A percentile compares a stretch with the other conserved stretches of the same genome.
Evolutionary conservation across 2,329 filamentous ascomycete species (phyloP).

Genomic region (Aspergillus quadrilineatus): DNA sequence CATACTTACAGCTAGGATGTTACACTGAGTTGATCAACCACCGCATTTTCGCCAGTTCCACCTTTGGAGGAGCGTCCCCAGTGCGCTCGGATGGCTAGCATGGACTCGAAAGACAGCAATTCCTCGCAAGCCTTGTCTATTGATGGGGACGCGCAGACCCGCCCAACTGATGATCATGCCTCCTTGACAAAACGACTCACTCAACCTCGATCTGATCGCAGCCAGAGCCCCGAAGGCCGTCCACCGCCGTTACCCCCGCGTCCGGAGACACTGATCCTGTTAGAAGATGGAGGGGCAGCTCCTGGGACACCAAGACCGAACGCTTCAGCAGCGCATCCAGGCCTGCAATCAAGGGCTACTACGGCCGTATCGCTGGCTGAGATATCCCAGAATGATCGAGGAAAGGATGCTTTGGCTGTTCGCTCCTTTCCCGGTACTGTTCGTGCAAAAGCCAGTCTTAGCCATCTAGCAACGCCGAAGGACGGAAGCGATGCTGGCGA

Average conservation of each 20-base stretch:
- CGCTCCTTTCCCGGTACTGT: conserved; percentile 32
- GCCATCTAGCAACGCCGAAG: conserved; percentile 46
- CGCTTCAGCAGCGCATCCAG: conserved; percentile 29
- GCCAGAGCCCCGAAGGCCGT: conserved; percentile 32
- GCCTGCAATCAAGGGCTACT: conserved; percentile 65
- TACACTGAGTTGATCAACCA: background rate
- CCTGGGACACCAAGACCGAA: conserved; percentile 33
- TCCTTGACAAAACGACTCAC: conserved; percentile 18
- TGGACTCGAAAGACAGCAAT: conserved; percentile 13
- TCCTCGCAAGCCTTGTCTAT: conserved; percentile 6
- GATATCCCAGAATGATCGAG: conserved; percentile 71
- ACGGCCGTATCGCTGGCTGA: conserved; percentile 82
- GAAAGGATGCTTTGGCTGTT: conserved; percentile 60
- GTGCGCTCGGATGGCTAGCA: conserved; percentile 15
- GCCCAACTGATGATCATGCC: background rate
- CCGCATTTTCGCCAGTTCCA: background rate
- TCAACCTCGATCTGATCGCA: conserved; percentile 21
- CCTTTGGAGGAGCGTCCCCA: background rate
- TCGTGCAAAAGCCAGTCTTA: conserved; percentile 38
- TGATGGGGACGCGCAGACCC: background rate
- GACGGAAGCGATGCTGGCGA: conserved; percentile 52
- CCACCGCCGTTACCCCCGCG: conserved; percentile 50
- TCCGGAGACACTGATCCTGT: conserved; percentile 39
- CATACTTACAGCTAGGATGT: conserved; percentile 2
- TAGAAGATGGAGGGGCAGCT: conserved; percentile 36